Base-by-base conservation (phyloP, 192 early-diverging fungal species). In the Geranomyces michiganensis region DNA sequence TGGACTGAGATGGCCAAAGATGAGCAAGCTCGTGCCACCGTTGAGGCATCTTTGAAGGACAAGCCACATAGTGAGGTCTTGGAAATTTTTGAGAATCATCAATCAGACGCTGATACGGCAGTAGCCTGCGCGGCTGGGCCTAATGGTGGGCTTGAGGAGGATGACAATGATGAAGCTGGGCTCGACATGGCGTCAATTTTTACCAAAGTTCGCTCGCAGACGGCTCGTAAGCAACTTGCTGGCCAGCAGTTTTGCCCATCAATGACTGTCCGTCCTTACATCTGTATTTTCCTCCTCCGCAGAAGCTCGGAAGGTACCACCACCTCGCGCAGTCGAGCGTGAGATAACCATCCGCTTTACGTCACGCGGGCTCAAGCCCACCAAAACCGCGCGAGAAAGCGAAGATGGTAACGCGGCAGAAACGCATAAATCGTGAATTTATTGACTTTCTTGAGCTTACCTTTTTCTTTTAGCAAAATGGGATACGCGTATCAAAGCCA, bases 371-470 rank as follows among this genome's bases (percentile, higher is more conserved):
- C 41, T 76, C 26, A 71, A 78, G 14, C 80, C 85, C 0, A 82
- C 82, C 17, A 63, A 78, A 29, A 80, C 79, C 27, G 85, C 85
- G 12, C 74, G 85, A 6, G 85, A 87, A 72, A 79, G 75, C 14
- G 82, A 87, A 73, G 85, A 87, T 64, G 75, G 82, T 87, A 44
- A 69, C 46, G 21, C 14, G 41, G 41, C 51, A 53, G n/a, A 24
- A n/a, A 15, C 51, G 24, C 19, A 53, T 26, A 15, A 17, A n/a
- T 53, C n/a, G 51, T 15, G 51, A 8, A 4, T 53, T 17, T 41
- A 3, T 41, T 41, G 3, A 60, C 21, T 19, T 27, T 27, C 8
- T 15, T 27, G 58, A 41, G 36, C n/a, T n/a, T n/a, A 36, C 43
- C 3, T 60, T 21, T 65, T 5, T 8, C 63, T 24, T 53, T 24